Evolutionary conservation across 2,329 filamentous ascomycete genomes (phyloP).

Genomic region (Aschersonia sp.): DNA sequence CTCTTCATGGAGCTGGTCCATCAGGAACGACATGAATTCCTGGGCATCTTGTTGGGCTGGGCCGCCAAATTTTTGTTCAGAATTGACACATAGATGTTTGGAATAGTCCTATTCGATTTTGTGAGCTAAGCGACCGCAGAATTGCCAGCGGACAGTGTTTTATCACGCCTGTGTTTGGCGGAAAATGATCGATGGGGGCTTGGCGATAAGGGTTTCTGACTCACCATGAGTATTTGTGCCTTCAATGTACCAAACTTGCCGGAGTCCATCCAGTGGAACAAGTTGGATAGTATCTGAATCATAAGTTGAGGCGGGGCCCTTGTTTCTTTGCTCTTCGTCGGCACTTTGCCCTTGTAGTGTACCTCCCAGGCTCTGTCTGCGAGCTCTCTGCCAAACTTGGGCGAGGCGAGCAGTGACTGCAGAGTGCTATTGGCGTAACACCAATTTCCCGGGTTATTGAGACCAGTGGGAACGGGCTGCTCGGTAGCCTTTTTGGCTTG

Average conservation of each 20-base stretch:
- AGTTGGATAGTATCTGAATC: slow-evolving; percentile 42
- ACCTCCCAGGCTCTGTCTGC: slow-evolving; percentile 43
- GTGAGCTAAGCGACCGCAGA: too few relatives aligned
- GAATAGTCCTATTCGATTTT: slow-evolving; percentile 36
- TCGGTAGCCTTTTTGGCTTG: slow-evolving; percentile 22
- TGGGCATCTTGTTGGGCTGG: slow-evolving; percentile 77
- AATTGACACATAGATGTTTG: slow-evolving; percentile 17
- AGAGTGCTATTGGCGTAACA: slow-evolving; percentile 91
- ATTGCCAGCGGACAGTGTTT: too few relatives aligned
- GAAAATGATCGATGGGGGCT: too few relatives aligned
- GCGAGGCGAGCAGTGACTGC: slow-evolving; percentile 66
- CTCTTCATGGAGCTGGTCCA: slow-evolving; percentile 75
- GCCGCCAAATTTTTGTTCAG: slow-evolving; percentile 46
- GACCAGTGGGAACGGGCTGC: slow-evolving; percentile 41
- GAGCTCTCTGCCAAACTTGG: slow-evolving; percentile 51
- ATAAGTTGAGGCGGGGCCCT: slow-evolving; percentile 42
- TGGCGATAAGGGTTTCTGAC: slow-evolving; percentile 8
- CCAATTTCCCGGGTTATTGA: slow-evolving; percentile 67
- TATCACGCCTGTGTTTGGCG: too few relatives aligned
- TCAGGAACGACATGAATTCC: slow-evolving; percentile 74
- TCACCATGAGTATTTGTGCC: slow-evolving; percentile 42
- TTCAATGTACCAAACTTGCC: slow-evolving; percentile 36
- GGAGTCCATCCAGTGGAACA: slow-evolving; percentile 42
- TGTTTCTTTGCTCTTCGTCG: slow-evolving; percentile 46
- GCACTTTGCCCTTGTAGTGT: slow-evolving; percentile 42